Conservation (phyloP, 768 basidiomycete species). For the Lepiota venenata region DNA sequence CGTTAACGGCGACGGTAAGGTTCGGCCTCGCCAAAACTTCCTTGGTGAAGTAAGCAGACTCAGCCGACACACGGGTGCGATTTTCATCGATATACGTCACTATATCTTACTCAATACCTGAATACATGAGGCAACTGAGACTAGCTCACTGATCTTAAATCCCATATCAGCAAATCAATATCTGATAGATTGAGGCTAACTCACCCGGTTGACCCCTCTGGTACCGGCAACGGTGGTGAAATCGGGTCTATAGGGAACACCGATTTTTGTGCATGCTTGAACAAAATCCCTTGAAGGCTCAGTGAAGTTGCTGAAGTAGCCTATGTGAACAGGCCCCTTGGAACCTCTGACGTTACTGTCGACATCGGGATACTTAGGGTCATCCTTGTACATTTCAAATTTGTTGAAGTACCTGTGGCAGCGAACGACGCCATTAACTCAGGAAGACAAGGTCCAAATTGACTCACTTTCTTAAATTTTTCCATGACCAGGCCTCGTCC, state of each 20-base stretch:
- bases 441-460: neutral
- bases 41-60: constrained; percentile 60
- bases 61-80: constrained; percentile 51
- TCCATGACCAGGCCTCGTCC: constrained; percentile 59
- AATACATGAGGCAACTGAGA: neutral
- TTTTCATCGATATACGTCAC: constrained; percentile 62
- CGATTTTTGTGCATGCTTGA: constrained; percentile 44
- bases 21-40: constrained; percentile 59
- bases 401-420: constrained; percentile 55
- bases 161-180: neutral
- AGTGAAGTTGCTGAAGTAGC: constrained; percentile 44
- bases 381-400: constrained; percentile 54
- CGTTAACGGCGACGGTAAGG: constrained; percentile 50
- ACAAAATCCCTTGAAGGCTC: constrained; percentile 42
- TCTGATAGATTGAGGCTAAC: constrained; percentile 13
- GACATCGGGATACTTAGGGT: constrained; percentile 43
- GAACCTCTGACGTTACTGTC: constrained; percentile 41
- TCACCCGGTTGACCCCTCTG: constrained; percentile 51
- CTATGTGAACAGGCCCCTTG: constrained; percentile 50
- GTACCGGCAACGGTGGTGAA: constrained; percentile 55
- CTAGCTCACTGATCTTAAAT: constrained; percentile 28
- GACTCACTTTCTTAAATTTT: constrained; percentile 46
- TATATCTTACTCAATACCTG: constrained; percentile 20
- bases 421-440: neutral
- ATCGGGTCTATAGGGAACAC: constrained; percentile 51